phyloP scores from a whole-genome alignment of 2,329 filamentous ascomycete genomes.

The Sclerotinia spermophila region DNA sequence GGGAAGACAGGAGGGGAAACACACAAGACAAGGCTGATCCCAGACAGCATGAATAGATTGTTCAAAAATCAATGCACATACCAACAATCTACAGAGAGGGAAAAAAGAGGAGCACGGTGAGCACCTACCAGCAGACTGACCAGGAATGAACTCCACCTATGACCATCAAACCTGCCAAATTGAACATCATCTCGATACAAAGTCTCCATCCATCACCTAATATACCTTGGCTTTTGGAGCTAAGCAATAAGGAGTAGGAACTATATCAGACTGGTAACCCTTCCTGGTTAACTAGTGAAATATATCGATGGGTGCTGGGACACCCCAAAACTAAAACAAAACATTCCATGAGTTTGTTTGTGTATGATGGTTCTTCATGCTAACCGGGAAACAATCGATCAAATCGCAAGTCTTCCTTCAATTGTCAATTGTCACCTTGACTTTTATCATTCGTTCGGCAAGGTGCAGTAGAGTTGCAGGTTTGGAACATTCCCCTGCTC shows the following conservation, averaged over 20 bases:
- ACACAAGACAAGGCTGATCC: slow-evolving; percentile 18
- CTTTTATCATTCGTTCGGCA: slow-evolving; percentile 10
- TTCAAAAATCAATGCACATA: slow-evolving; percentile 15
- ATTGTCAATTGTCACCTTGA: slow-evolving; percentile 5
- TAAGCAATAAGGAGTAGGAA: slow-evolving; percentile 8
- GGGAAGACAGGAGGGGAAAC: slow-evolving; percentile 8
- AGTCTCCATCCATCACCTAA: background rate
- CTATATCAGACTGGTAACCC: background rate
- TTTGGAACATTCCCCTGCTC: slow-evolving; percentile 18
- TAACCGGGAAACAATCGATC: slow-evolving; percentile 2
- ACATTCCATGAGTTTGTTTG: slow-evolving; percentile 8
- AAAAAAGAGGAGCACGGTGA: slow-evolving; percentile 1
- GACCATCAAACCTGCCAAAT: slow-evolving; percentile 12
- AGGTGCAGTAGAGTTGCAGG: slow-evolving; percentile 16
- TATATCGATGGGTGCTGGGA: background rate
- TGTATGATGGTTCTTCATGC: background rate
- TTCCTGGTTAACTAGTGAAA: background rate
- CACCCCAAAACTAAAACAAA: background rate
- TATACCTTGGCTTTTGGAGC: background rate
- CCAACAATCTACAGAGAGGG: slow-evolving; percentile 3
- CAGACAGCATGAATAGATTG: slow-evolving; percentile 14
- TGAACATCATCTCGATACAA: slow-evolving; percentile 8
- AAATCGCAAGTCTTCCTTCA: slow-evolving; percentile 20
- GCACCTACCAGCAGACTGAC: slow-evolving; percentile 15
- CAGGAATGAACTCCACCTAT: slow-evolving; percentile 4